Conservation (phyloP, 2,329 filamentous ascomycete species). For the Diaporthe citri region DNA sequence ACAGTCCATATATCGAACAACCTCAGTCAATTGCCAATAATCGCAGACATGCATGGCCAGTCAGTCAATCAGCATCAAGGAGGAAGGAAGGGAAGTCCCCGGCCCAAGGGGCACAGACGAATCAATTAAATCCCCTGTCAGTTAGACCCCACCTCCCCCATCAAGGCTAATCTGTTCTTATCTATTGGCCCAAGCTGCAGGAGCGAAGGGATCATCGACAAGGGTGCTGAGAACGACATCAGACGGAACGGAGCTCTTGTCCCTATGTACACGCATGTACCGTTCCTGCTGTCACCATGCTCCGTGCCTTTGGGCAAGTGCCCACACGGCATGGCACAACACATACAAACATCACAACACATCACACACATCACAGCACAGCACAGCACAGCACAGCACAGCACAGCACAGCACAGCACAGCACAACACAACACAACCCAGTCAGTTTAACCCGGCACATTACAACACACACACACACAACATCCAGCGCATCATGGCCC, state of each 20-base stretch:
- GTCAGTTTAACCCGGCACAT: neutral
- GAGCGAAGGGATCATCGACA: conserved; percentile 19
- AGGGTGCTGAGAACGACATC: conserved; percentile 14
- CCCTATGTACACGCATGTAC: conserved; percentile 14
- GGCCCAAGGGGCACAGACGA: conserved; percentile 38
- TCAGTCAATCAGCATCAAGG: neutral
- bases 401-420: neutral
- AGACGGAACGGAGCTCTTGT: conserved; percentile 13
- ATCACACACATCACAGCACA: neutral
- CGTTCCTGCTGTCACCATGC: neutral
- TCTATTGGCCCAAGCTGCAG: conserved; percentile 21
- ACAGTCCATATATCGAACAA: neutral
- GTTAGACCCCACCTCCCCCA: neutral
- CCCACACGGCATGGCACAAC: conserved; percentile 12
- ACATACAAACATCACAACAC: conserved; percentile 12
- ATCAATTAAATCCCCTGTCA: conserved; percentile 40
- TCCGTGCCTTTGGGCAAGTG: neutral
- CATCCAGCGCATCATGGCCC: neutral
- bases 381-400: conserved; percentile 1
- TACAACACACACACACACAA: neutral
- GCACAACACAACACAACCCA: neutral
- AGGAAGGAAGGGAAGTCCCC: conserved; percentile 13
- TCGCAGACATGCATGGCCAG: neutral
- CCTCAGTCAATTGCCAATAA: conserved; percentile 15
- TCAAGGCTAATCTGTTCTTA: conserved; percentile 11